Evolutionary conservation across 2,329 filamentous ascomycete genomes (phyloP).

Genomic region (Coniochaeta prunicola): DNA sequence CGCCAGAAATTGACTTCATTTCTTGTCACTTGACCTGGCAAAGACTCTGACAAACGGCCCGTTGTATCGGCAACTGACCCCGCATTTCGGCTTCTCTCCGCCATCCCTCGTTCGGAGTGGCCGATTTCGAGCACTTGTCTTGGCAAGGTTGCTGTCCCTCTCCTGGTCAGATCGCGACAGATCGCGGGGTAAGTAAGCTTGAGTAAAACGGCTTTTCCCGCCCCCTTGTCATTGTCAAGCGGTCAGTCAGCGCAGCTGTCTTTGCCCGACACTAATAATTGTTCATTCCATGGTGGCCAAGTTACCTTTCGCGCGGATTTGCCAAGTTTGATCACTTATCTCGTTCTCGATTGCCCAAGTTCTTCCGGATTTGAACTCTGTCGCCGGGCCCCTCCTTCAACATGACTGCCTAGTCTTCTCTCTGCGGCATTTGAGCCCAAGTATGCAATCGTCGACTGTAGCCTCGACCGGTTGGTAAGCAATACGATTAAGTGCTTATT

Average conservation of each 20-base stretch:
- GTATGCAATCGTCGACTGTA: background rate
- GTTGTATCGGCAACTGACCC: background rate
- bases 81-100: background rate
- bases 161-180: background rate
- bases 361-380: background rate
- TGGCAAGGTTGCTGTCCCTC: background rate
- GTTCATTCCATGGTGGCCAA: background rate
- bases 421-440: background rate
- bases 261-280: background rate
- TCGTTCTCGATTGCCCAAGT: background rate
- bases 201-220: background rate
- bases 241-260: background rate
- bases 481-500: background rate
- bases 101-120: background rate
- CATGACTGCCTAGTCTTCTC: background rate
- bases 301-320: background rate
- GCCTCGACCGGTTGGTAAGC: constrained; percentile 3
- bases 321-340: background rate
- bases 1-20: background rate
- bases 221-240: background rate
- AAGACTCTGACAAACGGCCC: background rate
- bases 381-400: background rate
- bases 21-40: background rate
- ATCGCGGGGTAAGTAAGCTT: background rate
- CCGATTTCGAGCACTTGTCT: background rate